A percentile compares a stretch with the other conserved stretches of the same genome.
Evolutionary conservation across 768 basidiomycete species (phyloP).

Genomic region (Leccinum truebloodii): DNA sequence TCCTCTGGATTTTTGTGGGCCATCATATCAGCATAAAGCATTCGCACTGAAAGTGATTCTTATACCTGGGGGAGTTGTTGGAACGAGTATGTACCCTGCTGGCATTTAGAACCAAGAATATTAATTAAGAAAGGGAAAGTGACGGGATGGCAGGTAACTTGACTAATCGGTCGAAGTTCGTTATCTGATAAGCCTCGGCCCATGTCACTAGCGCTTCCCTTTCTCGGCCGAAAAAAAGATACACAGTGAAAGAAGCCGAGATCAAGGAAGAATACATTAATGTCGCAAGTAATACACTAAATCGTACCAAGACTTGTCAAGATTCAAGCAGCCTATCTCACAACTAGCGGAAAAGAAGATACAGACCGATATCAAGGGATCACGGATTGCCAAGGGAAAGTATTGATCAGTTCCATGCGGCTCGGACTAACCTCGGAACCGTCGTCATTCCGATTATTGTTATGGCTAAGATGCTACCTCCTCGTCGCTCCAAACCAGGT

Average conservation of each 20-base stretch:
- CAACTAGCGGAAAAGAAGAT: neutral
- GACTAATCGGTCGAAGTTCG: neutral
- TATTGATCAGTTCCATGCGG: neutral
- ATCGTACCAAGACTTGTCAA: neutral
- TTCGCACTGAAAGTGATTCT: neutral
- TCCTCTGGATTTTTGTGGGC: constrained; percentile 4
- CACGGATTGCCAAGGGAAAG: neutral
- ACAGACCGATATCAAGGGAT: neutral
- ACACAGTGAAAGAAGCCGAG: neutral
- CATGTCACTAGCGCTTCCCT: neutral
- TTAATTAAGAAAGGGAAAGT: neutral
- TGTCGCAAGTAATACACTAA: neutral
- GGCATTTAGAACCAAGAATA: constrained; percentile 12
- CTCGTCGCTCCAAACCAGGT: constrained; percentile 54
- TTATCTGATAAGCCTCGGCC: constrained; percentile 15
- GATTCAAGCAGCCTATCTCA: neutral
- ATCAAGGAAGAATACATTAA: neutral
- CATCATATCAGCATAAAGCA: constrained; percentile 12
- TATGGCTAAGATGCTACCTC: constrained; percentile 33
- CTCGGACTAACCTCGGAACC: neutral
- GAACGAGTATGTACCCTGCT: constrained; percentile 19
- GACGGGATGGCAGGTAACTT: neutral
- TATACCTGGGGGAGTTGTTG: constrained; percentile 18
- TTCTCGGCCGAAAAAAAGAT: neutral
- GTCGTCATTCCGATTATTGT: too few species aligned